Conservation (phyloP, 1,284 basidiomycete species). For the Afroboletus lepidellus region DNA sequence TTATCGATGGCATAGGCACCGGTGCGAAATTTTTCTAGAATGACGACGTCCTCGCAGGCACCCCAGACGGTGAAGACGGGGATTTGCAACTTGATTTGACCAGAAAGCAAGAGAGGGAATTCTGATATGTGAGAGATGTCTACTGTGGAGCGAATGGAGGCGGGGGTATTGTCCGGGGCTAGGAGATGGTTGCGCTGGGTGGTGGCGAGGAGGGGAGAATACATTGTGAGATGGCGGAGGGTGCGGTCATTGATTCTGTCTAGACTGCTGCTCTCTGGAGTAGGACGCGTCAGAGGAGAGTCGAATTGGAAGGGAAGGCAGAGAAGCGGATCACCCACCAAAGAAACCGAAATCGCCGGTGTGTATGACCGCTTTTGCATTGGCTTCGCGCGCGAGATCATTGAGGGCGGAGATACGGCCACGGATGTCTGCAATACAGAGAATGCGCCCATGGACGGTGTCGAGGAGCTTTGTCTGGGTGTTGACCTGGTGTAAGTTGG, state of each 20-base stretch:
- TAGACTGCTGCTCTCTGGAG: slow-evolving; percentile 72
- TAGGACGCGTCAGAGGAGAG: slow-evolving; percentile 19
- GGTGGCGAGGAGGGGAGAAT: slow-evolving; percentile 91
- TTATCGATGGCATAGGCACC: slow-evolving; percentile 83
- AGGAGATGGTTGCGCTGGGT: slow-evolving; percentile 82
- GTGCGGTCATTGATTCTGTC: slow-evolving; percentile 93
- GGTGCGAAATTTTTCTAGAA: slow-evolving; percentile 90
- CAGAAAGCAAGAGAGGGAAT: slow-evolving; percentile 88
- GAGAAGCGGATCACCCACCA: slow-evolving; percentile 46
- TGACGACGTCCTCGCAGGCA: slow-evolving; percentile 92
- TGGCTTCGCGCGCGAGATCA: slow-evolving; percentile 83
- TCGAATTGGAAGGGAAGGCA: neutral
- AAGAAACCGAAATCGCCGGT: slow-evolving; percentile 99
- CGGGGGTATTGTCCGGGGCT: slow-evolving; percentile 58
- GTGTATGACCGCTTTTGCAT: slow-evolving; percentile 94
- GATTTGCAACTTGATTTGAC: slow-evolving; percentile 84
- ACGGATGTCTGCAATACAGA: slow-evolving; percentile 95
- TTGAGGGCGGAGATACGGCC: slow-evolving; percentile 87
- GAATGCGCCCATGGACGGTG: slow-evolving; percentile 80
- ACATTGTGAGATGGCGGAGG: slow-evolving; percentile 93
- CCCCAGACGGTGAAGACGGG: slow-evolving; percentile 98
- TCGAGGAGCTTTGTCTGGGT: slow-evolving; percentile 78
- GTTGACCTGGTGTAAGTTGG: slow-evolving; percentile 53
- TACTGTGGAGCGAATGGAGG: slow-evolving; percentile 62
- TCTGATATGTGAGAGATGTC: slow-evolving; percentile 83